Conservation (phyloP, 2,329 filamentous ascomycete species). For the Phyllosticta citriasiana region DNA sequence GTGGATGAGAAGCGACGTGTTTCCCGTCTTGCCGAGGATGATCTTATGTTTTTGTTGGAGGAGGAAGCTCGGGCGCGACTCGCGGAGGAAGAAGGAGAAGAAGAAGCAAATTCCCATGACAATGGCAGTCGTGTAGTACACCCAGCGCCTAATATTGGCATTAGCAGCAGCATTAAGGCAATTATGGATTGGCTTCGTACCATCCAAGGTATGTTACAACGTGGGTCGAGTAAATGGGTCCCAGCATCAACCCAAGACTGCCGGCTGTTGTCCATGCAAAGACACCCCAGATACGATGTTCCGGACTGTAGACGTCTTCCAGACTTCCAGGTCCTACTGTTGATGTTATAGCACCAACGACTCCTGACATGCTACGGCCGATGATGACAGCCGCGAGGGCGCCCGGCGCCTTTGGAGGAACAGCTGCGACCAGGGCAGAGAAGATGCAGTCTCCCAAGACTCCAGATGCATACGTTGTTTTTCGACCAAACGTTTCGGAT, state of each 20-base stretch:
- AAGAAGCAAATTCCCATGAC: neutral
- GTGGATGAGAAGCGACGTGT: neutral
- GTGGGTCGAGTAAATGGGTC: slow-evolving; percentile 4
- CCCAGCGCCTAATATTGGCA: slow-evolving; percentile 3
- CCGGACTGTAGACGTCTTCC: slow-evolving; percentile 1
- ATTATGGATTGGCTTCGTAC: neutral
- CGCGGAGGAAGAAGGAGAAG: slow-evolving; percentile 1
- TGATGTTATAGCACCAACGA: neutral
- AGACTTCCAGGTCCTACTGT: slow-evolving; percentile 5
- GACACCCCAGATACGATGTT: slow-evolving; percentile 3
- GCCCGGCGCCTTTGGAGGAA: neutral
- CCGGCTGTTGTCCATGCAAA: slow-evolving; percentile 2
- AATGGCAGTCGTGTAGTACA: slow-evolving; percentile 3
- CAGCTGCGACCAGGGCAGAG: slow-evolving; percentile 13
- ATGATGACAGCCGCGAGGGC: neutral
- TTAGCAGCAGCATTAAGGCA: neutral
- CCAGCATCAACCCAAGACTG: slow-evolving; percentile 3
- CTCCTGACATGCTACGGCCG: neutral
- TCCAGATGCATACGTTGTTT: slow-evolving; percentile 25
- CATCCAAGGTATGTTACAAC: neutral
- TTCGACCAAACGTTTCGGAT: slow-evolving; percentile 30
- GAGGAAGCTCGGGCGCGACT: neutral
- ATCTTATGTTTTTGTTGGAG: slow-evolving; percentile 4
- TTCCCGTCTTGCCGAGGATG: neutral
- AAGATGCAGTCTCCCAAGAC: slow-evolving; percentile 21